These are phyloP conservation scores for Morella rubra DNA, from an alignment of 306 rosid species.

Conservation along the genomic window DNA sequence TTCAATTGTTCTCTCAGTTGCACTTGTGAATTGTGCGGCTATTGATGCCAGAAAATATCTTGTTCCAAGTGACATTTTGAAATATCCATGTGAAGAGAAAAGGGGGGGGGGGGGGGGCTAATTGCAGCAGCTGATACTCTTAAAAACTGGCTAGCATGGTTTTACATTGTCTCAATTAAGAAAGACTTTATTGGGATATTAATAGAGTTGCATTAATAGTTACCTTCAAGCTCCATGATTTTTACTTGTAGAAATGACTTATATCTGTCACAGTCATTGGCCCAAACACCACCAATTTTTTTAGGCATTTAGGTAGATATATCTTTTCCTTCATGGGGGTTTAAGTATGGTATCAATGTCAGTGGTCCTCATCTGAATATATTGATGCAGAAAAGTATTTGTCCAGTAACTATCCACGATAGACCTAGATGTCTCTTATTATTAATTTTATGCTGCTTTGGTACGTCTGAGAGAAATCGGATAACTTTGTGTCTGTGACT, in stretches of 20 bases:
- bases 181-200: not conserved
- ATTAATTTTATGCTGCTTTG: constrained; percentile 8
- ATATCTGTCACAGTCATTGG: not conserved
- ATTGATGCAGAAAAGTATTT: not conserved
- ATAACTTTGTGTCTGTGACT: not conserved
- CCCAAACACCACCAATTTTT: not conserved
- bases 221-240: not conserved
- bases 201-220: not conserved
- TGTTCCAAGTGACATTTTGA: not conserved
- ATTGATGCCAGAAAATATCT: constrained; percentile 3
- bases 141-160: not conserved
- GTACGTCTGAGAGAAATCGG: constrained; percentile 1
- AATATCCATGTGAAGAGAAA: not conserved
- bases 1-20: not conserved
- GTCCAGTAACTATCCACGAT: not conserved
- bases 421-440: not conserved
- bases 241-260: not conserved
- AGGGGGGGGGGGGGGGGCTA: not conserved
- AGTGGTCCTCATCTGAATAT: not conserved
- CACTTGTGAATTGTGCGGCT: not conserved
- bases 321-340: not conserved
- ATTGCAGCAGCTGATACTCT: constrained; percentile 7
- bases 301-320: not conserved
- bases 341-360: not conserved
- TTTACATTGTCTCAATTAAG: not conserved